Percentiles rank a stretch among this genome's conserved stretches.
phyloP scores from a whole-genome alignment of 208 protist species.

The Leishmania turanica region DNA sequence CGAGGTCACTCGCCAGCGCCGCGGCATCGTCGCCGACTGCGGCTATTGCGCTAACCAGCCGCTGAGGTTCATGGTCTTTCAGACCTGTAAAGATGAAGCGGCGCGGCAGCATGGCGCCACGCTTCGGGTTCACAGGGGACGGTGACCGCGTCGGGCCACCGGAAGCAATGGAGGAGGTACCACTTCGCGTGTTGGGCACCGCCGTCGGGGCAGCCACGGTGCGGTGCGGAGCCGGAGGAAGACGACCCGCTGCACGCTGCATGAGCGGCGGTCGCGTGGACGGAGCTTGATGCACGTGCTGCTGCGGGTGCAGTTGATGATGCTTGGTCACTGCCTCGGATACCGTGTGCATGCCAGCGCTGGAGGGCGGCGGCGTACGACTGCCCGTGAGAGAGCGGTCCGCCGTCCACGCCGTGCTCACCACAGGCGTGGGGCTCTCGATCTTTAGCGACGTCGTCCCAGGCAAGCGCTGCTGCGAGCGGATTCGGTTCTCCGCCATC shows the following conservation, averaged over 20 bases:
- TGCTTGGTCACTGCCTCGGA: not conserved
- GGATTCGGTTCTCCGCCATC: not conserved
- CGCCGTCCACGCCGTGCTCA: conserved; percentile 31
- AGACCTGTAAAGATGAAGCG: conserved; percentile 80
- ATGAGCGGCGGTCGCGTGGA: conserved; percentile 12
- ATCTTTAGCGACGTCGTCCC: conserved; percentile 34
- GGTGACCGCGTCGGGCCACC: conserved; percentile 79
- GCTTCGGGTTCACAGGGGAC: conserved; percentile 82
- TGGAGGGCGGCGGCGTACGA: conserved; percentile 16
- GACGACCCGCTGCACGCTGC: conserved; percentile 34
- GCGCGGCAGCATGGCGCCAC: conserved; percentile 51
- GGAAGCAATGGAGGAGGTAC: conserved; percentile 49
- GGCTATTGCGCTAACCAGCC: conserved; percentile 44
- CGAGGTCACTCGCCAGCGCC: conserved; percentile 54
- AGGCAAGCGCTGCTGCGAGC: conserved; percentile 9
- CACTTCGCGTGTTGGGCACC: conserved; percentile 47
- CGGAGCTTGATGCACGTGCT: not conserved
- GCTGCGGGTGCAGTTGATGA: conserved; percentile 12
- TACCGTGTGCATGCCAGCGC: not conserved
- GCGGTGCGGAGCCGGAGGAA: conserved; percentile 4
- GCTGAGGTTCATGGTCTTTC: conserved; percentile 50
- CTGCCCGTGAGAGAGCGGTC: conserved; percentile 29
- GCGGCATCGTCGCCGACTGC: conserved; percentile 50
- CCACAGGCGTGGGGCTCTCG: conserved; percentile 30
- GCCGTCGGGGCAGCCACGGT: not conserved